Conservation (phyloP, 768 basidiomycete genomes). For the Boletus rubroflammeus region DNA sequence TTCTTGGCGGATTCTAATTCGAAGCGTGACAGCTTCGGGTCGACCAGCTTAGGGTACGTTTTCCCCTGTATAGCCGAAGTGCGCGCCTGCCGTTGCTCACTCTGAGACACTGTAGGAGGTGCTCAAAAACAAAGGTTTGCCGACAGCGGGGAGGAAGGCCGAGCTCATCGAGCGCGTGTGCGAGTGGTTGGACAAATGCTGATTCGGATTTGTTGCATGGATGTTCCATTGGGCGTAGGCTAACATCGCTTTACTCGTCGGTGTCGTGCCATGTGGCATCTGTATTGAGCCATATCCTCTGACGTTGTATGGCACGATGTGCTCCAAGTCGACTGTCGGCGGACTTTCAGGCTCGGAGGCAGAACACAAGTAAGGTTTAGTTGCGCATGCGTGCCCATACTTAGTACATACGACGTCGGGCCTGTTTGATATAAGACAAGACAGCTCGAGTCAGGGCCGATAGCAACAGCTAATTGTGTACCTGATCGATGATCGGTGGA, state of each 20-base stretch:
- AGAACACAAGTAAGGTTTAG: background rate
- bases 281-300: background rate
- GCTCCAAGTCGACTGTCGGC: background rate
- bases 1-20: conserved; percentile 5
- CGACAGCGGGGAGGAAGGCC: conserved; percentile 66
- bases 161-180: conserved; percentile 65
- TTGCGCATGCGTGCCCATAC: background rate
- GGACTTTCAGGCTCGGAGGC: background rate
- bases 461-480: background rate
- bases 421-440: background rate
- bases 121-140: conserved; percentile 59
- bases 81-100: background rate
- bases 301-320: background rate
- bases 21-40: conserved; percentile 55
- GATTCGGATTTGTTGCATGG: background rate
- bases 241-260: background rate
- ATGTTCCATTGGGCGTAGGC: background rate
- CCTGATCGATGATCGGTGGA: background rate
- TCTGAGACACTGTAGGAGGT: conserved; percentile 50
- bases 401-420: background rate
- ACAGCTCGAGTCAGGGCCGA: background rate
- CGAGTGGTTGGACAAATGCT: conserved; percentile 53
- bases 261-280: background rate
- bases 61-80: background rate
- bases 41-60: conserved; percentile 70